Percentiles rank a stretch among this genome's conserved stretches.
phyloP scores from a whole-genome alignment of 2,329 filamentous ascomycete species.

The Fusarium illudens region DNA sequence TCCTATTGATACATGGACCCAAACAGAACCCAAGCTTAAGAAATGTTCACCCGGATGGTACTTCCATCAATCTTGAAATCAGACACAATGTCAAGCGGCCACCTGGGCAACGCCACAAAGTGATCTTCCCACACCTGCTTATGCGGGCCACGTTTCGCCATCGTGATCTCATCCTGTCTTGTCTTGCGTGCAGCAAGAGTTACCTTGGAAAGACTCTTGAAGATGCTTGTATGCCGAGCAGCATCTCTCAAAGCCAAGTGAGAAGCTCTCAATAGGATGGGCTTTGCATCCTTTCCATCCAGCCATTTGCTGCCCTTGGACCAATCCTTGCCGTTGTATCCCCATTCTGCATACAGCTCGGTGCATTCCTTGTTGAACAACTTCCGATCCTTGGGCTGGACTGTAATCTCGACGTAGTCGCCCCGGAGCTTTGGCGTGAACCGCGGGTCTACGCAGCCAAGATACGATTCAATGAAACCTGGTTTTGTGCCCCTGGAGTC shows the following conservation, averaged over 20 bases:
- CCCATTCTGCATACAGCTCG: neutral
- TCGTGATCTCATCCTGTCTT: neutral
- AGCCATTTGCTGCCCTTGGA: neutral
- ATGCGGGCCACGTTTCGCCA: neutral
- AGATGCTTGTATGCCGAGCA: fast-evolving
- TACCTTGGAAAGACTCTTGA: neutral
- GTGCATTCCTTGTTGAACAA: neutral
- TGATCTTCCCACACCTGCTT: neutral
- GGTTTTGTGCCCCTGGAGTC: neutral
- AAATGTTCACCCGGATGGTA: neutral
- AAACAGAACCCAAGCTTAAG: neutral
- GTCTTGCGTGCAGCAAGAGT: fast-evolving
- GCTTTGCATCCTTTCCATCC: neutral
- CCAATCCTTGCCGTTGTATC: neutral
- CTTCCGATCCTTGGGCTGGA: neutral
- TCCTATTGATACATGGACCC: neutral
- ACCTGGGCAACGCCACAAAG: neutral
- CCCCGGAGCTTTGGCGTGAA: fast-evolving
- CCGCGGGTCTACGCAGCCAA: fast-evolving
- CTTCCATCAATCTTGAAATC: neutral
- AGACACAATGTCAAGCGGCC: fast-evolving
- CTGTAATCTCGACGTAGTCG: neutral
- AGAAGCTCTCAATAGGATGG: fast-evolving
- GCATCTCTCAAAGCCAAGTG: fast-evolving
- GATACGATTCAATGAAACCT: neutral